A percentile compares a stretch with the other conserved stretches of the same genome.
Conservation (phyloP, 495 filamentous ascomycete species). For the Hypoxylon lienhwacheense region DNA sequence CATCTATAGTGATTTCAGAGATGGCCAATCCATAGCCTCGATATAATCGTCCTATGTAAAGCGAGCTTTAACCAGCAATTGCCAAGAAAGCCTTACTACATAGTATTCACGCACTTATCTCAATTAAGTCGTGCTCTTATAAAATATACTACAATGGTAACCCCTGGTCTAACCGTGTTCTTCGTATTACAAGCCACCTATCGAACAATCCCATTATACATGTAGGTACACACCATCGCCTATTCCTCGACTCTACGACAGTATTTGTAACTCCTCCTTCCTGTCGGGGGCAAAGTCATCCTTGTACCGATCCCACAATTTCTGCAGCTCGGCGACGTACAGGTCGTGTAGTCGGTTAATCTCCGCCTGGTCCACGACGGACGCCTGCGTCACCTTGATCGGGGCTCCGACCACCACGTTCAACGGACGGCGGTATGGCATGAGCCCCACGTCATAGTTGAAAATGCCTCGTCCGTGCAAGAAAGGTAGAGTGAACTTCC, state of each 20-base stretch:
- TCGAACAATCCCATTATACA: background rate
- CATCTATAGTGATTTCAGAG: too few species aligned
- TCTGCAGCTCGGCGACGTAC: conserved; percentile 77
- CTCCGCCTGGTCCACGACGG: conserved; percentile 60
- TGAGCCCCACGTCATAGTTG: conserved; percentile 94
- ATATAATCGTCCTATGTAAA: too few species aligned
- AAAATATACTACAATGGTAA: too few species aligned
- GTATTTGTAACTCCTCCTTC: conserved; percentile 73
- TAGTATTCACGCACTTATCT: too few species aligned
- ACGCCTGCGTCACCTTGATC: conserved; percentile 65
- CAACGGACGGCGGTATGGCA: conserved; percentile 86
- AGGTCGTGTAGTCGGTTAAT: conserved; percentile 75
- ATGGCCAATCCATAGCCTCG: too few species aligned
- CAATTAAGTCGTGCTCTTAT: too few species aligned
- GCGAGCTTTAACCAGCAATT: too few species aligned
- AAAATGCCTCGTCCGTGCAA: conserved; percentile 91
- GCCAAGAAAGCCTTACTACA: too few species aligned
- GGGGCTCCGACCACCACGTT: conserved; percentile 87
- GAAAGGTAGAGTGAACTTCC: conserved; percentile 92
- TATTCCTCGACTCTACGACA: too few species aligned
- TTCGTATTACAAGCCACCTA: too few species aligned
- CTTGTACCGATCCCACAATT: conserved; percentile 87
- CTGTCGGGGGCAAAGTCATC: conserved; percentile 77
- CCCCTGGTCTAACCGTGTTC: too few species aligned
- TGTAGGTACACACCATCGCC: background rate